Percentiles rank a stretch among this genome's conserved stretches.
Evolutionary conservation across 176 grass and related monocot species (phyloP).

Genomic region (Echinochloa phyllopogon): DNA sequence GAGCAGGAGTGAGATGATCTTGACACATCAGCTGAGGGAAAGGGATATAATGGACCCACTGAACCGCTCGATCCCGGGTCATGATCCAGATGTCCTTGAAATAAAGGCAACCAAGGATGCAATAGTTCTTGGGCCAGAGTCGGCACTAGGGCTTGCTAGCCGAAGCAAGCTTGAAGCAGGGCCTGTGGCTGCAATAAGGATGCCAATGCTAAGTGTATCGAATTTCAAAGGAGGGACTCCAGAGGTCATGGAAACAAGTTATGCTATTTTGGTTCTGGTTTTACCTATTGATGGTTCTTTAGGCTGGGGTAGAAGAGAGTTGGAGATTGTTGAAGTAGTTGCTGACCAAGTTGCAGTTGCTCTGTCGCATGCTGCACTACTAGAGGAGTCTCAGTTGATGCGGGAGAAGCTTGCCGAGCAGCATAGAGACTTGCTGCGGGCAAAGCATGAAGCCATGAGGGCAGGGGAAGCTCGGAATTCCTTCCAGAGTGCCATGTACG

Average conservation of each 20-base stretch:
- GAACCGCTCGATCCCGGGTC: constrained; percentile 41
- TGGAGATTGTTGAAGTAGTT: constrained; percentile 80
- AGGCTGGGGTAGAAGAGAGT: constrained; percentile 58
- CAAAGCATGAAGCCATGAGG: constrained; percentile 70
- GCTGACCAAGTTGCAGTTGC: constrained; percentile 89
- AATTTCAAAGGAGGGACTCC: constrained; percentile 96
- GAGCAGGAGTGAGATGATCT: constrained; percentile 54
- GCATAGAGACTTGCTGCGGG: constrained; percentile 63
- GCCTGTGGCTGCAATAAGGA: constrained; percentile 66
- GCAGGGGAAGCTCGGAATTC: constrained; percentile 82
- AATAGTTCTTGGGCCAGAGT: constrained; percentile 51
- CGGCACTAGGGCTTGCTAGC: constrained; percentile 59
- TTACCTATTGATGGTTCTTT: constrained; percentile 52
- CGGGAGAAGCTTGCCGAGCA: constrained; percentile 69
- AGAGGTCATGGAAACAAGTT: constrained; percentile 68
- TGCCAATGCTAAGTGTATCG: constrained; percentile 75
- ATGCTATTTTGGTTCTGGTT: constrained; percentile 71
- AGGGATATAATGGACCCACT: constrained; percentile 45
- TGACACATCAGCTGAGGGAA: constrained; percentile 72
- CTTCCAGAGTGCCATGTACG: constrained; percentile 82
- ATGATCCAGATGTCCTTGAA: constrained; percentile 58
- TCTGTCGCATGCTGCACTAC: constrained; percentile 72
- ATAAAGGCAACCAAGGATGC: constrained; percentile 62
- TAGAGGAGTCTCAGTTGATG: constrained; percentile 87
- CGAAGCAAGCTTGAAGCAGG: constrained; percentile 48